Conservation (phyloP, 2,329 filamentous ascomycete species). For the Cyphellophora attinorum region DNA sequence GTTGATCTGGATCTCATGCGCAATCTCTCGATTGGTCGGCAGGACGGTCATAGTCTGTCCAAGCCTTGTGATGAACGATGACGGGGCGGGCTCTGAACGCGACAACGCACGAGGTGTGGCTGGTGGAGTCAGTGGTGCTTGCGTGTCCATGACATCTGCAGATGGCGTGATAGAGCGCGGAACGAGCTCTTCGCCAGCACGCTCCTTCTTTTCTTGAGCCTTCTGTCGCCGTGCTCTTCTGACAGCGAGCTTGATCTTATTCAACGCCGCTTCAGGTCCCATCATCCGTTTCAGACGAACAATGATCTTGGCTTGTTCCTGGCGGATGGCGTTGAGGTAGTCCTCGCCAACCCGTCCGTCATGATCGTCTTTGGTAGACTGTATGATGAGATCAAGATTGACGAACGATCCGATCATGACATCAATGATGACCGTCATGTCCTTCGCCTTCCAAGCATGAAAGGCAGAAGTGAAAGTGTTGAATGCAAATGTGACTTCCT, state of each 20-base stretch:
- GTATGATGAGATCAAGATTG: constrained; percentile 57
- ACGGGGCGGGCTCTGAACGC: constrained; percentile 26
- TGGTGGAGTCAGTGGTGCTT: constrained; percentile 14
- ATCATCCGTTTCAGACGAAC: constrained; percentile 53
- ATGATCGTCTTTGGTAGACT: constrained; percentile 55
- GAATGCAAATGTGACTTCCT: constrained; percentile 46
- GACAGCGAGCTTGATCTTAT: constrained; percentile 51
- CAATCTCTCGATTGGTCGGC: constrained; percentile 51
- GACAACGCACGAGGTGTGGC: constrained; percentile 24
- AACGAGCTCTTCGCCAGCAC: constrained; percentile 9
- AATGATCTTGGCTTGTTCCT: constrained; percentile 55
- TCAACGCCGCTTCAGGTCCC: constrained; percentile 50
- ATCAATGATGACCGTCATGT: constrained; percentile 52
- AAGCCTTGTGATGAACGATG: constrained; percentile 29
- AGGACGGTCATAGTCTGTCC: constrained; percentile 49
- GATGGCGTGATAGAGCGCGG: constrained; percentile 16
- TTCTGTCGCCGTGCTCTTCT: constrained; percentile 37
- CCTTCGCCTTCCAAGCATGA: constrained; percentile 55
- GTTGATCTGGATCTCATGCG: constrained; percentile 56
- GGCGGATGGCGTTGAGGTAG: constrained; percentile 54
- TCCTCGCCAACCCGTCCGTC: constrained; percentile 53
- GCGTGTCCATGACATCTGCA: constrained; percentile 19
- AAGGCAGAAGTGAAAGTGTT: constrained; percentile 53
- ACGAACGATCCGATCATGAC: constrained; percentile 60
- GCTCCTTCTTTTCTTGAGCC: constrained; percentile 10